Evolutionary conservation across 1,284 basidiomycete species (phyloP).

Genomic region (Boletus mariae): DNA sequence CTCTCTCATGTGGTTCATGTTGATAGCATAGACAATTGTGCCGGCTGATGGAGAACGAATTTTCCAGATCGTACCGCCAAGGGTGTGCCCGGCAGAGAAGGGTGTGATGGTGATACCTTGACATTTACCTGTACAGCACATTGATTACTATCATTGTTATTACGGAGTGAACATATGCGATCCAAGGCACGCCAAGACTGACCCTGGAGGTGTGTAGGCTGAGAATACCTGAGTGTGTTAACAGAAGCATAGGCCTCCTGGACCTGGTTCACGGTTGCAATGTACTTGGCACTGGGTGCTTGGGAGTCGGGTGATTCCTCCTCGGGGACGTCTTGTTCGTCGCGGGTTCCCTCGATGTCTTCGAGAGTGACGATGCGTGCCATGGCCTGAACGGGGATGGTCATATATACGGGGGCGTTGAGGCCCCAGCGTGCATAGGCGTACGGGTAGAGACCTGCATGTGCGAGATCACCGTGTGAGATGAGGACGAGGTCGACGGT

Average conservation of each 20-base stretch:
- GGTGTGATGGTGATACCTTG: slow-evolving; percentile 94
- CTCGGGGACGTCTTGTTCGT: slow-evolving; percentile 67
- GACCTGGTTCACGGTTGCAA: slow-evolving; percentile 82
- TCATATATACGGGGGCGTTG: slow-evolving; percentile 91
- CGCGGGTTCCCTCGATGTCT: slow-evolving; percentile 75
- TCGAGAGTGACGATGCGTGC: slow-evolving; percentile 86
- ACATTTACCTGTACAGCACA: slow-evolving; percentile 62
- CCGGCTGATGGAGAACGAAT: slow-evolving; percentile 95
- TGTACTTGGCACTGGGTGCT: slow-evolving; percentile 49
- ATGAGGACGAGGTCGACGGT: slow-evolving; percentile 84
- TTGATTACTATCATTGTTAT: slow-evolving; percentile 3
- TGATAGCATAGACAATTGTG: slow-evolving; percentile 93
- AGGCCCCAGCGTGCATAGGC: slow-evolving; percentile 87
- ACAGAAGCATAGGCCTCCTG: slow-evolving; percentile 92
- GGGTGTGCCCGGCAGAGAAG: slow-evolving; percentile 92
- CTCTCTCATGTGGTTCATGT: slow-evolving; percentile 96
- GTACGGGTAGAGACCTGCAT: slow-evolving; percentile 89
- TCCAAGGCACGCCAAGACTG: slow-evolving; percentile 22
- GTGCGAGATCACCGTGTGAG: slow-evolving; percentile 89
- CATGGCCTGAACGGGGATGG: slow-evolving; percentile 95
- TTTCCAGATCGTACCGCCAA: slow-evolving; percentile 98
- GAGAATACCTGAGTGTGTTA: slow-evolving; percentile 91
- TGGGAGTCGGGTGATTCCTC: slow-evolving; percentile 22
- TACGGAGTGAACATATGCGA: slow-evolving; percentile 6
- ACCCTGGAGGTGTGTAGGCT: slow-evolving; percentile 95